Evolutionary conservation across 768 basidiomycete genomes (phyloP).

Genomic region (Lactarius indigo): DNA sequence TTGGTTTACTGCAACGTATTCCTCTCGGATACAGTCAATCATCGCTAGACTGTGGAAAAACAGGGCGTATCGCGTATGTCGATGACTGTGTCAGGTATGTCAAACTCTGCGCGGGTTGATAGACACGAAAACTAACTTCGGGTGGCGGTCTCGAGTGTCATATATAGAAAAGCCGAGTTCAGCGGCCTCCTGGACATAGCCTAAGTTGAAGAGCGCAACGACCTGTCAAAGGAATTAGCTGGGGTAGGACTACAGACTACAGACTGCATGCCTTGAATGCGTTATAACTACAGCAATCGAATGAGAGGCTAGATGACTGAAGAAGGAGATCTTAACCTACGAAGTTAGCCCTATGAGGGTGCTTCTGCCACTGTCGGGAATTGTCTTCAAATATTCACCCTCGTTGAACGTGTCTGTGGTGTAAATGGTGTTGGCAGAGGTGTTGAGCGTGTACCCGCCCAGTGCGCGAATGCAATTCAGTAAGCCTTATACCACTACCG

Average conservation of each 20-base stretch:
- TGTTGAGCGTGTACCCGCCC: slow-evolving; percentile 53
- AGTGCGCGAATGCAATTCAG: slow-evolving; percentile 62
- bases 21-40: slow-evolving; percentile 54
- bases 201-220: slow-evolving; percentile 61
- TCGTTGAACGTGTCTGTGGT: slow-evolving; percentile 61
- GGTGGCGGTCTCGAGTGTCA: slow-evolving; percentile 53
- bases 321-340: slow-evolving; percentile 35
- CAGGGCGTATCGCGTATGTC: slow-evolving; percentile 62
- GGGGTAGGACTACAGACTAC: not conserved
- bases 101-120: not conserved
- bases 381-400: slow-evolving; percentile 45
- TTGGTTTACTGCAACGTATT: slow-evolving; percentile 35
- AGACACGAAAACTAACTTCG: slow-evolving; percentile 46
- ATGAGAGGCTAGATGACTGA: not conserved
- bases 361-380: slow-evolving; percentile 46
- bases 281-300: slow-evolving; percentile 47
- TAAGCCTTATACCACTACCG: slow-evolving; percentile 37
- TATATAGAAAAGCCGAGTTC: slow-evolving; percentile 61
- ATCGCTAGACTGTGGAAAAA: slow-evolving; percentile 72
- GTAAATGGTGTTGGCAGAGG: slow-evolving; percentile 50
- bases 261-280: slow-evolving; percentile 50
- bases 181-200: slow-evolving; percentile 56
- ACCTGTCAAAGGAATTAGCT: slow-evolving; percentile 37
- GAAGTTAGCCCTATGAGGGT: slow-evolving; percentile 54
- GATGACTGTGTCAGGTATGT: slow-evolving; percentile 43